phyloP scores from a whole-genome alignment of 1,139 yeast species.

The Candida neerlandica region DNA sequence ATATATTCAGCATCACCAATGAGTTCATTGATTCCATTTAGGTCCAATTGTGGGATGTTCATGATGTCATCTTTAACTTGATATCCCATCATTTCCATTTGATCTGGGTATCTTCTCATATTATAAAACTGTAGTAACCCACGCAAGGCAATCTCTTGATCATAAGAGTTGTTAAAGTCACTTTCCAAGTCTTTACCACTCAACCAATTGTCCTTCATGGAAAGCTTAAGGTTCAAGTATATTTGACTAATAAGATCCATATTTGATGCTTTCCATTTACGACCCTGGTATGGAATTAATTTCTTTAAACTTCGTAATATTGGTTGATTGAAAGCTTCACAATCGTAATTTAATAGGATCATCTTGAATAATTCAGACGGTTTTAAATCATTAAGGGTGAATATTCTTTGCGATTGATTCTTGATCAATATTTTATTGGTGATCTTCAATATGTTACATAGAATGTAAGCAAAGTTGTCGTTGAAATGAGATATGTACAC shows the following conservation, averaged over 20 bases:
- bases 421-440: slow-evolving; percentile 49
- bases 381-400: slow-evolving; percentile 56
- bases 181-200: slow-evolving; percentile 80
- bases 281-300: slow-evolving; percentile 86
- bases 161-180: slow-evolving; percentile 76
- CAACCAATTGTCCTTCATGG: slow-evolving; percentile 85
- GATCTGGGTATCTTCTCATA: slow-evolving; percentile 52
- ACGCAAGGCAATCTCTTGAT: slow-evolving; percentile 84
- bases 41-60: slow-evolving; percentile 25
- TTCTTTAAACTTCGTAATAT: slow-evolving; percentile 75
- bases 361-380: slow-evolving; percentile 54
- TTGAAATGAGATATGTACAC: slow-evolving; percentile 39
- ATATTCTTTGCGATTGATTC: slow-evolving; percentile 53
- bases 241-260: slow-evolving; percentile 93
- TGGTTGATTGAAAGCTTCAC: slow-evolving; percentile 65
- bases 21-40: slow-evolving; percentile 14
- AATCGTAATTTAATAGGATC: slow-evolving; percentile 54
- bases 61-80: slow-evolving; percentile 27
- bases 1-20: slow-evolving; percentile 14
- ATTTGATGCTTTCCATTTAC: slow-evolving; percentile 90
- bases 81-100: slow-evolving; percentile 61
- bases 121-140: slow-evolving; percentile 82
- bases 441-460: slow-evolving; percentile 47
- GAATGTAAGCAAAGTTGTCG: slow-evolving; percentile 44
- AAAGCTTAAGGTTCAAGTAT: slow-evolving; percentile 71